Evolutionary conservation across 2,329 filamentous ascomycete species (phyloP).

Genomic region (Pseudopyrenochaeta lycopersici): DNA sequence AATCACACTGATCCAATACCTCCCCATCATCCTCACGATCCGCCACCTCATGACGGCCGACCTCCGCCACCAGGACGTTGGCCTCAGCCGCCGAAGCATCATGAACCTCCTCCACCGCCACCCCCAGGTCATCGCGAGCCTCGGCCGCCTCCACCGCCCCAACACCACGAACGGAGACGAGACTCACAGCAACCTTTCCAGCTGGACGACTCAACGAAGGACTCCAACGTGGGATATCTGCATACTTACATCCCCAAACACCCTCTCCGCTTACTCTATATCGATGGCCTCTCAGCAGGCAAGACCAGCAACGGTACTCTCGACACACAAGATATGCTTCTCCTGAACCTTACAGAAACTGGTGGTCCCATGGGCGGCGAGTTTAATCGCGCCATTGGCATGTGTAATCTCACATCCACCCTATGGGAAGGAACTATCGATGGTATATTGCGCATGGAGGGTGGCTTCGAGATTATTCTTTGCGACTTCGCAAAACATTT

Average conservation of each 20-base stretch:
- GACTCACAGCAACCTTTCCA: conserved; percentile 13
- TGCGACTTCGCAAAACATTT: conserved; percentile 66
- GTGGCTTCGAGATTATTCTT: conserved; percentile 75
- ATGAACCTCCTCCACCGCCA: conserved; percentile 11
- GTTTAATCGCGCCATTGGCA: conserved; percentile 58
- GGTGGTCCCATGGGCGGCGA: conserved; percentile 56
- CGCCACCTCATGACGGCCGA: not conserved
- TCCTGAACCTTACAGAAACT: conserved; percentile 54
- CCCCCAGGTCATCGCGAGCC: conserved; percentile 5
- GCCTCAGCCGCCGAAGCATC: conserved; percentile 3
- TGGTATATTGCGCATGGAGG: conserved; percentile 72
- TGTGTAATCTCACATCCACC: conserved; percentile 64
- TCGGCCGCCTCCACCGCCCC: not conserved
- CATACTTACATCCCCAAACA: conserved; percentile 71
- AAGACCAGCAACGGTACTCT: conserved; percentile 73
- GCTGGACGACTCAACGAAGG: not conserved
- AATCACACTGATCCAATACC: not conserved
- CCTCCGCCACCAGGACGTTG: not conserved
- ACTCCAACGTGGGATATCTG: conserved; percentile 62
- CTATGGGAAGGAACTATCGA: conserved; percentile 66
- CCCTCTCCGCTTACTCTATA: conserved; percentile 69
- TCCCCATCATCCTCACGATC: conserved; percentile 5
- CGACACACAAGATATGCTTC: conserved; percentile 71
- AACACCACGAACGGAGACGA: not conserved
- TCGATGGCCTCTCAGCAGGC: conserved; percentile 75